Percentiles rank a stretch among this genome's conserved stretches.
Evolutionary conservation across 805 yeast genomes (phyloP).

Genomic region (Candida nitratophila): DNA sequence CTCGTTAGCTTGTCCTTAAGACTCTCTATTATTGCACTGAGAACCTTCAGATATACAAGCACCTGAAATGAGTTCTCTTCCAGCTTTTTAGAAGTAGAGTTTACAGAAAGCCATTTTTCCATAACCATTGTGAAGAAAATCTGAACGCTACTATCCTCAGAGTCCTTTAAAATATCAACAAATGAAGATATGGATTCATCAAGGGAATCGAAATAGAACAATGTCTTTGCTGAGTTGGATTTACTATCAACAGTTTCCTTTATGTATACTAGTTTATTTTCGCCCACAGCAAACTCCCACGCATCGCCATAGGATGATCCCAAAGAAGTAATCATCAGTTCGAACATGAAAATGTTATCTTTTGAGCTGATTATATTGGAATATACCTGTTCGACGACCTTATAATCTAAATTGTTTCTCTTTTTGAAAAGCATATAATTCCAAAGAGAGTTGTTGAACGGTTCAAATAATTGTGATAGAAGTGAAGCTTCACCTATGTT

Average conservation of each 20-base stretch:
- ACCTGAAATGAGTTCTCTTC: constrained; percentile 43
- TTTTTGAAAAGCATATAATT: constrained; percentile 33
- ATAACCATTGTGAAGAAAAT: constrained; percentile 44
- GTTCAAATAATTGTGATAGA: constrained; percentile 23
- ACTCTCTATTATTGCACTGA: constrained; percentile 53
- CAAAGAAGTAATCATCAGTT: constrained; percentile 10
- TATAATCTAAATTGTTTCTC: constrained; percentile 23
- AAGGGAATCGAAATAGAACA: constrained; percentile 32
- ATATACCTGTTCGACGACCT: constrained; percentile 30
- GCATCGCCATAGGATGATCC: constrained; percentile 20
- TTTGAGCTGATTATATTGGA: constrained; percentile 16
- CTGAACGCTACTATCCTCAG: constrained; percentile 38
- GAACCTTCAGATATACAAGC: constrained; percentile 52
- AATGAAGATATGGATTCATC: constrained; percentile 36
- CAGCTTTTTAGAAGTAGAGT: constrained; percentile 7
- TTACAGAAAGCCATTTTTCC: constrained; percentile 48
- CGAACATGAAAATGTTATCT: constrained; percentile 6
- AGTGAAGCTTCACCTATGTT: constrained; percentile 29
- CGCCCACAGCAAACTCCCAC: constrained; percentile 39
- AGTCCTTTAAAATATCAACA: constrained; percentile 26
- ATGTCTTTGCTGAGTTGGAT: not conserved
- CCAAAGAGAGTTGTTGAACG: constrained; percentile 33
- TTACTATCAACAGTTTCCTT: constrained; percentile 11
- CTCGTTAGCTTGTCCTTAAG: constrained; percentile 51
- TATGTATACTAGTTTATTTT: constrained; percentile 25